Percentiles rank a stretch among this genome's conserved stretches.
Conservation (phyloP, 2,329 filamentous ascomycete genomes). For the Fusarium irregulare region DNA sequence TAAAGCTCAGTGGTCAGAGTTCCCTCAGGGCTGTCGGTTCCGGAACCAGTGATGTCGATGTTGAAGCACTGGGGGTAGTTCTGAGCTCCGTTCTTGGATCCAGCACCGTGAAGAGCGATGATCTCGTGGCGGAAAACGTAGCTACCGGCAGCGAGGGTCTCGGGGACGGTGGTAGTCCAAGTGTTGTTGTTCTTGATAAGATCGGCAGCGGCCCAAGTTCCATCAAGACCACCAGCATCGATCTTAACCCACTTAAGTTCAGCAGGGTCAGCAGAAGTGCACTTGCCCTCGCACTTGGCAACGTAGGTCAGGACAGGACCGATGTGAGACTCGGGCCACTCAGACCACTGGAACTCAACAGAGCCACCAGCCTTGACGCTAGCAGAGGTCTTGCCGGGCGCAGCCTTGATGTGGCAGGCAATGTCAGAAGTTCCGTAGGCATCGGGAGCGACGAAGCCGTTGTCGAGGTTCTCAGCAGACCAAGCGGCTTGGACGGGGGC, state of each 20-base stretch:
- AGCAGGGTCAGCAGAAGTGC: conserved; percentile 63
- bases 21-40: conserved; percentile 50
- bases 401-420: conserved; percentile 59
- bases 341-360: conserved; percentile 56
- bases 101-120: conserved; percentile 60
- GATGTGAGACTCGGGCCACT: conserved; percentile 58
- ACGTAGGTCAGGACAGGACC: conserved; percentile 73
- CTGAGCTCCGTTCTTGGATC: conserved; percentile 37
- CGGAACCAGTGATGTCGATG: conserved; percentile 55
- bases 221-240: conserved; percentile 62
- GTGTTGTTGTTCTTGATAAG: conserved; percentile 58
- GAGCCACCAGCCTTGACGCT: conserved; percentile 56
- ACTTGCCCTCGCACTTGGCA: conserved; percentile 67
- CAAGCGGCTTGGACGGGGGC: conserved; percentile 51
- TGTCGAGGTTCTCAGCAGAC: conserved; percentile 58
- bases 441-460: conserved; percentile 62
- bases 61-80: conserved; percentile 41
- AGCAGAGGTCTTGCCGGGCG: conserved; percentile 48
- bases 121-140: conserved; percentile 66
- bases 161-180: conserved; percentile 53
- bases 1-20: conserved; percentile 49
- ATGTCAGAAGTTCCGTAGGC: conserved; percentile 56
- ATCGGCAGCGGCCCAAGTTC: conserved; percentile 52
- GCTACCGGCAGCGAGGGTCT: conserved; percentile 51
- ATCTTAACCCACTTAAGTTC: conserved; percentile 74